A percentile compares a stretch with the other conserved stretches of the same genome.
Conservation (phyloP, 1,284 basidiomycete species). For the Tetrapyrgos nigripes region DNA sequence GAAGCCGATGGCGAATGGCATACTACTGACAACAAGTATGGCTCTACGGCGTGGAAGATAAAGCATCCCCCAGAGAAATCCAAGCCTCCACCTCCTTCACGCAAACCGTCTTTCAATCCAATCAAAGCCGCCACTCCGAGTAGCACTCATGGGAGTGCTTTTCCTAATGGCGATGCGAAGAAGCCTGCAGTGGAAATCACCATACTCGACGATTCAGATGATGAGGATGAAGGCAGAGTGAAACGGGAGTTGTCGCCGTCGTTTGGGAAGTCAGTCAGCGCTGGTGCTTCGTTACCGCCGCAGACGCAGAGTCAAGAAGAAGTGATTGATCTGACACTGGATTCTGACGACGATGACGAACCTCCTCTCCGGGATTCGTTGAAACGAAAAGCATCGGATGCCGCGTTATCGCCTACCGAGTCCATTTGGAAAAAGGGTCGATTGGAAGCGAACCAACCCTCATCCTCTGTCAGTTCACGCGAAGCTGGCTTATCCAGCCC, state of each 20-base stretch:
- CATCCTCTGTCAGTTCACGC: not conserved
- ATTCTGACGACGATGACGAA: conserved; percentile 72
- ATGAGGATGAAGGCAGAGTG: conserved; percentile 76
- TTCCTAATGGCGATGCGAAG: conserved; percentile 34
- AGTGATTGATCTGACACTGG: conserved; percentile 82
- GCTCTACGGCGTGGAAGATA: conserved; percentile 73
- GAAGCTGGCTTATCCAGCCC: not conserved
- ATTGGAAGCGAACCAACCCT: conserved; percentile 38
- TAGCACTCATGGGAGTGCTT: conserved; percentile 4
- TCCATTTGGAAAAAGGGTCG: conserved; percentile 78
- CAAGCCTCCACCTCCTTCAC: conserved; percentile 28
- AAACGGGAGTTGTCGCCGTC: conserved; percentile 76
- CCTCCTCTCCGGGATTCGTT: conserved; percentile 37
- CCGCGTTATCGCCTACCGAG: conserved; percentile 62
- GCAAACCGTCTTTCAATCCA: conserved; percentile 37
- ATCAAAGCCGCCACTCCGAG: conserved; percentile 16
- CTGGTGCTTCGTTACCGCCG: conserved; percentile 25
- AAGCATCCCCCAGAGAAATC: conserved; percentile 48
- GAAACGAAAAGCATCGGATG: conserved; percentile 66
- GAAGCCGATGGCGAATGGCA: conserved; percentile 98
- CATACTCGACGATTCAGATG: conserved; percentile 78
- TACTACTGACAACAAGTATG: conserved; percentile 86
- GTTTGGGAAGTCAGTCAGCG: conserved; percentile 44
- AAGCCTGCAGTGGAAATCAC: conserved; percentile 48
- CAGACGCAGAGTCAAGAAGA: conserved; percentile 38